phyloP scores from a whole-genome alignment of 768 basidiomycete species.

The Mycena pura region DNA sequence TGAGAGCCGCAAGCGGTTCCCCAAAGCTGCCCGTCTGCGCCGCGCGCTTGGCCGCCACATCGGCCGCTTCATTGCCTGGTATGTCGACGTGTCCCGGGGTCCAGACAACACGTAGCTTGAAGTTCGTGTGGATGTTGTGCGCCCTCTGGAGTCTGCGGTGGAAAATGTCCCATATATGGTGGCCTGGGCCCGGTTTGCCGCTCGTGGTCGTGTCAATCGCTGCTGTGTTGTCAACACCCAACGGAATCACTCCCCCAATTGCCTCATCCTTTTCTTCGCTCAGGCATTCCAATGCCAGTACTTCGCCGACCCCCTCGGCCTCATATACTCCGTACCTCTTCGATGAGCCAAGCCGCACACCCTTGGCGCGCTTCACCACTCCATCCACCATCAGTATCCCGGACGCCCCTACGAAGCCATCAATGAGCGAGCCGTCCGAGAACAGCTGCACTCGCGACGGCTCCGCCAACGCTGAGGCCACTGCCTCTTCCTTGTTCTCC shows the following conservation, averaged over 20 bases:
- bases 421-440: too few relatives aligned
- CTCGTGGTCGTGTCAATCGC: not conserved
- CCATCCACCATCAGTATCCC: not conserved
- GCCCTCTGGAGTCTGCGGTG: too few relatives aligned
- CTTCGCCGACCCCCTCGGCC: not conserved
- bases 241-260: not conserved
- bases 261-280: too few relatives aligned
- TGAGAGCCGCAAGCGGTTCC: too few relatives aligned
- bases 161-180: too few relatives aligned
- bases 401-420: not conserved
- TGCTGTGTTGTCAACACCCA: not conserved
- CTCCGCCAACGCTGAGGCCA: slow-evolving; percentile 8
- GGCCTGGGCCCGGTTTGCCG: not conserved
- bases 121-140: too few relatives aligned
- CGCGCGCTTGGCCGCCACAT: too few relatives aligned
- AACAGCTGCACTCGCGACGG: slow-evolving; percentile 15
- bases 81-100: too few relatives aligned
- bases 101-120: too few relatives aligned
- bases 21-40: too few relatives aligned
- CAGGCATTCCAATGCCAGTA: not conserved
- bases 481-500: slow-evolving; percentile 12
- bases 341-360: not conserved
- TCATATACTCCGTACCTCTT: not conserved
- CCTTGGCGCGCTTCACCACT: not conserved
- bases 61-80: too few relatives aligned